phyloP scores from a whole-genome alignment of 768 basidiomycete species.

The Rubroboletus satanas region DNA sequence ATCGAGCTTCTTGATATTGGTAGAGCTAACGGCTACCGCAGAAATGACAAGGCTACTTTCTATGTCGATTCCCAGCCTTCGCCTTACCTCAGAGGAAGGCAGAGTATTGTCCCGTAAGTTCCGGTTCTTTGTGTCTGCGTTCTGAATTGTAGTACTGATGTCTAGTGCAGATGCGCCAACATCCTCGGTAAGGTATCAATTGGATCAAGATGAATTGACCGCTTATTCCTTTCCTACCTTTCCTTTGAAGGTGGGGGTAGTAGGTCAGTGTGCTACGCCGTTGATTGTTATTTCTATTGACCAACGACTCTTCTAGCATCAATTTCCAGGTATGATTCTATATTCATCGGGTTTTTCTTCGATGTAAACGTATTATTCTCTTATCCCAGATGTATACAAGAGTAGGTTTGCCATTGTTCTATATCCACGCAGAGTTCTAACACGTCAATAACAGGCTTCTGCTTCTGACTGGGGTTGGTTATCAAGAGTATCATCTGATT shows the following conservation, averaged over 20 bases:
- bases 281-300: background rate
- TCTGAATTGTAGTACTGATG: background rate
- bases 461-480: slow-evolving; percentile 64
- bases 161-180: slow-evolving; percentile 52
- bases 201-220: background rate
- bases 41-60: slow-evolving; percentile 73
- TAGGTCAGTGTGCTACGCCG: slow-evolving; percentile 36
- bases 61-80: slow-evolving; percentile 61
- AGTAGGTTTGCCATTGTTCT: slow-evolving; percentile 26
- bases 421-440: background rate
- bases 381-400: slow-evolving; percentile 58
- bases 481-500: background rate
- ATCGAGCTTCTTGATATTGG: background rate
- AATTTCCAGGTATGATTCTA: slow-evolving; percentile 50
- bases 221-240: background rate
- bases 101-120: slow-evolving; percentile 64
- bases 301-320: slow-evolving; percentile 41
- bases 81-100: slow-evolving; percentile 55
- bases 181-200: slow-evolving; percentile 42
- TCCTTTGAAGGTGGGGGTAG: slow-evolving; percentile 46
- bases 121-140: background rate
- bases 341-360: background rate
- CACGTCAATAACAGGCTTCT: slow-evolving; percentile 43
- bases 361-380: background rate
- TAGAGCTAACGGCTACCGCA: slow-evolving; percentile 19